Evolutionary conservation across 2,329 filamentous ascomycete genomes (phyloP).

Genomic region (Botryotinia narcissicola): DNA sequence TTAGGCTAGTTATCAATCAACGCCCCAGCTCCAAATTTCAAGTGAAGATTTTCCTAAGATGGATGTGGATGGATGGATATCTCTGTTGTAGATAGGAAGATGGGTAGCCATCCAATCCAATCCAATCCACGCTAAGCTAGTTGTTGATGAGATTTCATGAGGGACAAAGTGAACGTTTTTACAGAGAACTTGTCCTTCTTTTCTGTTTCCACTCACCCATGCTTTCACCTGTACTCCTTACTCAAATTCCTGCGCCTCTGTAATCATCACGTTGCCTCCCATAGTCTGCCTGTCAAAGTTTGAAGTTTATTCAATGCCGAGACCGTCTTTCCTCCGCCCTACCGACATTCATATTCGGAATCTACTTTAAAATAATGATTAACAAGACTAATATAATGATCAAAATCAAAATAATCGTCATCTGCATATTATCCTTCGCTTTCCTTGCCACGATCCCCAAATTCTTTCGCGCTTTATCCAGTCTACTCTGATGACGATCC

Average conservation of each 20-base stretch:
- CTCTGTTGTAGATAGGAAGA: background rate
- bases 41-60: background rate
- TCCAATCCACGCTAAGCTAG: background rate
- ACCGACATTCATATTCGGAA: background rate
- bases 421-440: conserved; percentile 82
- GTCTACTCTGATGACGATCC: conserved; percentile 73
- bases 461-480: conserved; percentile 71
- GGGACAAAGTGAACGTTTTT: background rate
- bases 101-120: background rate
- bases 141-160: background rate
- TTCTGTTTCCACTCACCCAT: background rate
- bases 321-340: background rate
- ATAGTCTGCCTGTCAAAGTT: background rate
- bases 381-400: conserved; percentile 66
- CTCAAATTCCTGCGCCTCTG: background rate
- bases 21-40: background rate
- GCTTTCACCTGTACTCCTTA: background rate
- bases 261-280: background rate
- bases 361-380: conserved; percentile 62
- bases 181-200: background rate
- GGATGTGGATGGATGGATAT: background rate
- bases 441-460: conserved; percentile 70
- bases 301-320: background rate
- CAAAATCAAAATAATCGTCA: conserved; percentile 66
- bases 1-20: background rate